These are phyloP conservation scores for Talaromyces nanjingensis DNA, from an alignment of 495 filamentous ascomycete genomes.

Conservation along the genomic window DNA sequence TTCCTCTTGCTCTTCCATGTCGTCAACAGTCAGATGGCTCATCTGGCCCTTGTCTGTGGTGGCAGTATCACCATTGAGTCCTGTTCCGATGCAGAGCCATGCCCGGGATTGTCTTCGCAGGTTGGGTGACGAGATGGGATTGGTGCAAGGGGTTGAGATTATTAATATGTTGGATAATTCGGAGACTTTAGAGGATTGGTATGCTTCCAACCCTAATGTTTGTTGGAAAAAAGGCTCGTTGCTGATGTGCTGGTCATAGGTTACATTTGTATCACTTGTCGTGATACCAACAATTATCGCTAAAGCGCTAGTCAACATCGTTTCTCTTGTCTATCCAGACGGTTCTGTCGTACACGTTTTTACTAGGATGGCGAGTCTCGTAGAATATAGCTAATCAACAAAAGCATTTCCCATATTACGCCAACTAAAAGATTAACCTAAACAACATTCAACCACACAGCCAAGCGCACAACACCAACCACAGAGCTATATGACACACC, in stretches of 20 bases:
- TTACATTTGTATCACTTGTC: conserved; percentile 1
- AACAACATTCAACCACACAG: background rate
- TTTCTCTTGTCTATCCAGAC: too few relatives aligned
- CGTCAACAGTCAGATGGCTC: background rate
- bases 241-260: background rate
- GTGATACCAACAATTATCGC: background rate
- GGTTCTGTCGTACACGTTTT: too few relatives aligned
- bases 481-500: background rate
- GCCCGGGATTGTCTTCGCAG: background rate
- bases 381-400: background rate
- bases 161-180: conserved; percentile 1
- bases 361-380: too few relatives aligned
- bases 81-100: background rate
- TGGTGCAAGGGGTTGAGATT: background rate
- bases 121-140: background rate
- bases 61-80: background rate
- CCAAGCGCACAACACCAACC: background rate
- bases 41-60: conserved; percentile 1
- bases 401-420: background rate
- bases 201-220: background rate
- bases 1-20: background rate
- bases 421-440: background rate
- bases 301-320: too few relatives aligned
- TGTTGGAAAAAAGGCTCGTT: background rate
- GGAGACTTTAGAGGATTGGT: background rate